A percentile compares a stretch with the other conserved stretches of the same genome.
Conservation (phyloP, 2,329 filamentous ascomycete genomes). For the Trichophyton rubrum region DNA sequence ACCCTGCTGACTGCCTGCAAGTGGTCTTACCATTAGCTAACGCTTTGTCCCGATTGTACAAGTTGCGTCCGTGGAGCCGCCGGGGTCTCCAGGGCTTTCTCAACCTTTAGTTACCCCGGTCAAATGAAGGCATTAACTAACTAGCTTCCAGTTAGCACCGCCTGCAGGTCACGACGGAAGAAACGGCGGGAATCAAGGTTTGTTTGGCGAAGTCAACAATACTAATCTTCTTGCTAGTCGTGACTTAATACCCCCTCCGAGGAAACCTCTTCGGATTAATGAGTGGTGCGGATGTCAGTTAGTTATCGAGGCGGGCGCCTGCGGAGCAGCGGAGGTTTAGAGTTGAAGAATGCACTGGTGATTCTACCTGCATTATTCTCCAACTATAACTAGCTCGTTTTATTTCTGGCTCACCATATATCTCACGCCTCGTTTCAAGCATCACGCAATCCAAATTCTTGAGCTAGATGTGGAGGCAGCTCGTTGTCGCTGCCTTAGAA, state of each 20-base stretch:
- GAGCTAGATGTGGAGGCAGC: background rate
- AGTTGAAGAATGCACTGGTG: background rate
- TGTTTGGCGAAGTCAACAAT: too few relatives aligned
- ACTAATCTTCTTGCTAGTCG: too few relatives aligned
- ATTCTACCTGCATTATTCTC: too few relatives aligned
- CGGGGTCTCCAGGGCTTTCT: background rate
- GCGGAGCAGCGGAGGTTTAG: constrained; percentile 1
- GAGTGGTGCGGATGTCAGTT: background rate
- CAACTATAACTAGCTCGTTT: background rate
- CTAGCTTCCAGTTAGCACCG: background rate
- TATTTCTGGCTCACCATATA: background rate
- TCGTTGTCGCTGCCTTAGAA: background rate
- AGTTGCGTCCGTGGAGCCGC: background rate
- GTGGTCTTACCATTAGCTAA: background rate
- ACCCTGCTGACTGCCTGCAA: background rate
- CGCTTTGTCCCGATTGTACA: background rate
- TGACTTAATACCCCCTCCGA: background rate
- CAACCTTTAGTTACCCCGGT: background rate
- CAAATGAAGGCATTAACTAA: background rate
- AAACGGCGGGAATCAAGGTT: background rate
- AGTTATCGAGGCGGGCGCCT: background rate
- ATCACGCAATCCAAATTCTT: background rate
- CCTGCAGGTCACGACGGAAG: background rate
- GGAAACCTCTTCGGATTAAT: background rate
- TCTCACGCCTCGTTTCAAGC: background rate